These are phyloP conservation scores for Alternaria arbusti DNA, from an alignment of 2,329 filamentous ascomycete genomes.

Conservation along the genomic window DNA sequence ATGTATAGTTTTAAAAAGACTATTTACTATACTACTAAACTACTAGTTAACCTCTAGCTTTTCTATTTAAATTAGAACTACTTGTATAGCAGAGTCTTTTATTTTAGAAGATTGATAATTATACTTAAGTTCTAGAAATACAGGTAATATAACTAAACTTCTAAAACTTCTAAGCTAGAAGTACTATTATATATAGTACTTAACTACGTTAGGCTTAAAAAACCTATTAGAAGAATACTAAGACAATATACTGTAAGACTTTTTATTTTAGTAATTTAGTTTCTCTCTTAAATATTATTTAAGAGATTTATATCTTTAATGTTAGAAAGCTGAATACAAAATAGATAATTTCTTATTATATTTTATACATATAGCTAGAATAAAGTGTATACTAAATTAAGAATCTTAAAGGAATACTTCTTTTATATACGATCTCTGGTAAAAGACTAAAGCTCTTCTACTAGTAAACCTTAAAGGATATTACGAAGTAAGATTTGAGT, in stretches of 20 bases:
- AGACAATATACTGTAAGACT: too few species aligned
- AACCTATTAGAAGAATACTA: too few species aligned
- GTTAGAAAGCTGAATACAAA: too few species aligned
- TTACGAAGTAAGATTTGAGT: background rate
- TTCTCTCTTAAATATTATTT: too few species aligned
- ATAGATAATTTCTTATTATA: too few species aligned
- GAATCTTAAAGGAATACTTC: background rate
- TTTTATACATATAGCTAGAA: background rate
- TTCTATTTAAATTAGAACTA: background rate
- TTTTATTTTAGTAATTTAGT: too few species aligned
- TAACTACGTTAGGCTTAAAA: too few species aligned
- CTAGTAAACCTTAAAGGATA: background rate
- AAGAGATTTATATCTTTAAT: too few species aligned
- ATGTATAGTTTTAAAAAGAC: background rate
- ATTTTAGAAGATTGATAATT: background rate
- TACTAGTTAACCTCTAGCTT: background rate
- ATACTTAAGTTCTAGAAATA: too few species aligned
- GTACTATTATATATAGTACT: too few species aligned
- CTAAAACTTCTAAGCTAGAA: too few species aligned
- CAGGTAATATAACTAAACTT: too few species aligned
- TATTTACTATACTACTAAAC: background rate
- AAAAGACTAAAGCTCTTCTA: background rate
- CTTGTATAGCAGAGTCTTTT: background rate
- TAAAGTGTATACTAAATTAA: fast-evolving
- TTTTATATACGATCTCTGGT: background rate